phyloP scores from a whole-genome alignment of 768 basidiomycete genomes.

The Phlegmacium glaucopus region DNA sequence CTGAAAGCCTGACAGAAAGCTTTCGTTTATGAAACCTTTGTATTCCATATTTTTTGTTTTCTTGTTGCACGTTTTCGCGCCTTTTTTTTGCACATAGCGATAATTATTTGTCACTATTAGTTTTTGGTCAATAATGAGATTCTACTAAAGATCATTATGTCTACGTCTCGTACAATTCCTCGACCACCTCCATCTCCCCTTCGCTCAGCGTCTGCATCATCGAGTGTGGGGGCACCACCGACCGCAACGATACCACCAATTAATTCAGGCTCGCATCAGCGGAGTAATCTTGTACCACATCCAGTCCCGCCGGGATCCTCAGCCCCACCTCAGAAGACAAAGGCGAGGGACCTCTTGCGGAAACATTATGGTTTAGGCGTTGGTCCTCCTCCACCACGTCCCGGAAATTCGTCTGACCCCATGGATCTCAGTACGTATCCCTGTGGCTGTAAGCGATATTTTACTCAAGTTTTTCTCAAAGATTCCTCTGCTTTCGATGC shows the following conservation, averaged over 20 bases:
- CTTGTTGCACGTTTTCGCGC: no score
- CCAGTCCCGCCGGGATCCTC: neutral
- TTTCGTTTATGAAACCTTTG: neutral
- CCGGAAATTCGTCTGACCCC: constrained; percentile 61
- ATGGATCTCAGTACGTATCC: constrained; percentile 69
- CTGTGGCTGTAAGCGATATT: neutral
- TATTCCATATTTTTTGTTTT: neutral
- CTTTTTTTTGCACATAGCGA: no score
- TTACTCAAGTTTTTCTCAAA: constrained; percentile 24
- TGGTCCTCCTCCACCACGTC: constrained; percentile 61
- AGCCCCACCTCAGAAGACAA: constrained; percentile 39
- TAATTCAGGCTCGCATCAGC: neutral
- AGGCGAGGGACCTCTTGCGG: constrained; percentile 74
- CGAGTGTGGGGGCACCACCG: neutral
- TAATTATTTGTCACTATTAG: no score
- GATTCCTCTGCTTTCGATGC: constrained; percentile 84
- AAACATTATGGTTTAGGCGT: constrained; percentile 86
- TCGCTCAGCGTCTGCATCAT: constrained; percentile 15
- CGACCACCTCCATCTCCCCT: constrained; percentile 24
- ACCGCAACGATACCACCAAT: no score
- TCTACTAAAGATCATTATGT: neutral
- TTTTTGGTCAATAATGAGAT: no score
- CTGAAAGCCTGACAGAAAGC: constrained; percentile 1
- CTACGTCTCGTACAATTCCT: constrained; percentile 15
- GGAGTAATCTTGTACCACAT: no score